A percentile compares a stretch with the other conserved stretches of the same genome.
Conservation (phyloP, 2,329 filamentous ascomycete species). For the Scopulariopsis brevicaulis region DNA sequence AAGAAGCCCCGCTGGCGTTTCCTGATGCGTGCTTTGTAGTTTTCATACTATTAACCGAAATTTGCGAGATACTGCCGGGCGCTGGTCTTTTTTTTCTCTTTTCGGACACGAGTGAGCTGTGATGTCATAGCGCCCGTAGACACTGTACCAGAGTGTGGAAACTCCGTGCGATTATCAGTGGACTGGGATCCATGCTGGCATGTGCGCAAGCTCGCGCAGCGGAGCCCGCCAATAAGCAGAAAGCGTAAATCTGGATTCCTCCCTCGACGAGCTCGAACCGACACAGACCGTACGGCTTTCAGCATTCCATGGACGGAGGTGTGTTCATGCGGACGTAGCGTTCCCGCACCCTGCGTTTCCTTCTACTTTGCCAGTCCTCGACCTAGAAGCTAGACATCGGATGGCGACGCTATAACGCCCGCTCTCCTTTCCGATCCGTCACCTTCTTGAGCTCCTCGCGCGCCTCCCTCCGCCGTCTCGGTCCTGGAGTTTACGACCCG, state of each 20-base stretch:
- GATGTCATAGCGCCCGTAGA: not conserved
- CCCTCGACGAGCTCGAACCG: not conserved
- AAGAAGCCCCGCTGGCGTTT: not conserved
- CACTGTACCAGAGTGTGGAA: not conserved
- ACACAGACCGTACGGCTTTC: not conserved
- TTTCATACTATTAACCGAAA: too few species aligned
- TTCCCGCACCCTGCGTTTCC: not conserved
- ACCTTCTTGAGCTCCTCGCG: not conserved
- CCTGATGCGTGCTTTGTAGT: not conserved
- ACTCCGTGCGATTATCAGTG: not conserved
- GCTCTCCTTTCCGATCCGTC: not conserved
- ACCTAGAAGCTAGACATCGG: not conserved
- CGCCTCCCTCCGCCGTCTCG: not conserved
- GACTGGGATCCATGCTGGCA: not conserved
- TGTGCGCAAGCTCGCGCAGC: not conserved
- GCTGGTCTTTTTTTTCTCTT: not conserved
- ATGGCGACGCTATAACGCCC: not conserved
- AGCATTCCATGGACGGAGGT: not conserved
- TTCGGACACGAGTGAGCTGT: not conserved
- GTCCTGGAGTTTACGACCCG: not conserved
- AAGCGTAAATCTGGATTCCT: not conserved
- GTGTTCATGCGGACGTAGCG: not conserved
- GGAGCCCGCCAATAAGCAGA: not conserved
- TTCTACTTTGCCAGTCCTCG: not conserved
- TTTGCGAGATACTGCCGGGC: too few species aligned